Conservation (phyloP, 2,329 filamentous ascomycete genomes). For the Aspergillus melleus region DNA sequence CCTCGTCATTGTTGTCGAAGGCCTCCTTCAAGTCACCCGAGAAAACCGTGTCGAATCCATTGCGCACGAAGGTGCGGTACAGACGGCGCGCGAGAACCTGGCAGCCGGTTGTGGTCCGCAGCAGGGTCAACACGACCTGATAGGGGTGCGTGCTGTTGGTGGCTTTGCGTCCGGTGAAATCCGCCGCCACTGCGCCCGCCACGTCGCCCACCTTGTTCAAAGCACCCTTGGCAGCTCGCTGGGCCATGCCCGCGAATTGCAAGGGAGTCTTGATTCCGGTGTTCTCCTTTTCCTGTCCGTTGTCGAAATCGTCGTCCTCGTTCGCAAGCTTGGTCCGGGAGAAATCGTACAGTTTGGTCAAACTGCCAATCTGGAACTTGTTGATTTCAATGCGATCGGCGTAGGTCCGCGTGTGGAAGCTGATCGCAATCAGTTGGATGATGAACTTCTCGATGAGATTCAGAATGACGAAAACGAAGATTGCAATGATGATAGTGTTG, state of each 20-base stretch:
- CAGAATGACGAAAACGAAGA: slow-evolving; percentile 77
- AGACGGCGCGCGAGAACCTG: slow-evolving; percentile 84
- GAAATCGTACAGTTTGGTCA: slow-evolving; percentile 64
- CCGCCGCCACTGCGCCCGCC: slow-evolving; percentile 81
- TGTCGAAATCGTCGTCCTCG: slow-evolving; percentile 75
- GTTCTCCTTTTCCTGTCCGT: slow-evolving; percentile 45
- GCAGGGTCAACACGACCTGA: slow-evolving; percentile 77
- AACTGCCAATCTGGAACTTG: slow-evolving; percentile 77
- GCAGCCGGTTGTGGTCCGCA: slow-evolving; percentile 70
- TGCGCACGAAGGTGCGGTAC: slow-evolving; percentile 79
- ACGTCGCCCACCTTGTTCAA: slow-evolving; percentile 81
- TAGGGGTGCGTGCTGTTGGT: slow-evolving; percentile 73
- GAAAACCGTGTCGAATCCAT: slow-evolving; percentile 72
- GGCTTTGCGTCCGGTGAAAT: slow-evolving; percentile 77
- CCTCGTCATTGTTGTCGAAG: slow-evolving; percentile 81
- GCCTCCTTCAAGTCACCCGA: slow-evolving; percentile 75
- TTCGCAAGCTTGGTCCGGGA: slow-evolving; percentile 65
- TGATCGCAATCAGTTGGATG: slow-evolving; percentile 91
- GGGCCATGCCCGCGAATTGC: slow-evolving; percentile 65
- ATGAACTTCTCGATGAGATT: slow-evolving; percentile 92
- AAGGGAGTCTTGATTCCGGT: slow-evolving; percentile 74
- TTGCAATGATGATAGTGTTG: slow-evolving; percentile 80
- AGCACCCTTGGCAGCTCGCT: slow-evolving; percentile 72
- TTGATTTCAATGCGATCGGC: slow-evolving; percentile 87
- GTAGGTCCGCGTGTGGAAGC: slow-evolving; percentile 89